These are phyloP conservation scores for Cutaneotrichosporon daszewskae DNA, from an alignment of 1,284 basidiomycete genomes.

Conservation along the genomic window DNA sequence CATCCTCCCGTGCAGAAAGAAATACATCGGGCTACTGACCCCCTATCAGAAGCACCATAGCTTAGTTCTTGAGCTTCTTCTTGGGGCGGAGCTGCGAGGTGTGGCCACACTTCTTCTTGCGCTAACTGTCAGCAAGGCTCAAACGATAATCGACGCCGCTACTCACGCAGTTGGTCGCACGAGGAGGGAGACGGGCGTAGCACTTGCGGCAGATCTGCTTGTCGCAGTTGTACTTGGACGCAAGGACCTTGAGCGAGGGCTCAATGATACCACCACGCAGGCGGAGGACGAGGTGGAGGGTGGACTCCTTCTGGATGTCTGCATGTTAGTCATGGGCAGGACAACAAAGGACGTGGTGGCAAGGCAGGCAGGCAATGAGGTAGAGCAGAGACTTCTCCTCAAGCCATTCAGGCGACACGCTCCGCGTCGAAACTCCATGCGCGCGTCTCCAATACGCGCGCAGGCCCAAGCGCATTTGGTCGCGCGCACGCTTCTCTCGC, in stretches of 20 bases:
- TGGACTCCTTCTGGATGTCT: conserved; percentile 98
- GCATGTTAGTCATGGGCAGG: conserved; percentile 4
- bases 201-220: conserved; percentile 99
- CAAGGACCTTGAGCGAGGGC: conserved; percentile 94
- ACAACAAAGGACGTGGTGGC: neutral
- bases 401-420: too few relatives aligned
- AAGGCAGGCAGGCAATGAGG: neutral
- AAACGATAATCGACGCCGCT: conserved; percentile 14
- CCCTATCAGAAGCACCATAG: conserved; percentile 9
- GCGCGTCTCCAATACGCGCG: too few relatives aligned
- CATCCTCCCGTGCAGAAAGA: conserved; percentile 12
- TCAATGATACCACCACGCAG: conserved; percentile 98
- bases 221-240: conserved; percentile 94
- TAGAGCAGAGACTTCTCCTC: too few relatives aligned
- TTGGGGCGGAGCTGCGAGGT: conserved; percentile 88
- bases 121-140: conserved; percentile 21
- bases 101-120: conserved; percentile 67
- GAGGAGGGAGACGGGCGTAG: conserved; percentile 97
- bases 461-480: too few relatives aligned
- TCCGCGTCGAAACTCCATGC: too few relatives aligned
- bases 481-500: too few relatives aligned
- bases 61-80: conserved; percentile 79
- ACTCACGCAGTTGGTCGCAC: conserved; percentile 99
- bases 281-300: conserved; percentile 94
- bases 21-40: conserved; percentile 25